phyloP scores from a whole-genome alignment of 2,329 filamentous ascomycete species.

The Trichoderma pleuroti region DNA sequence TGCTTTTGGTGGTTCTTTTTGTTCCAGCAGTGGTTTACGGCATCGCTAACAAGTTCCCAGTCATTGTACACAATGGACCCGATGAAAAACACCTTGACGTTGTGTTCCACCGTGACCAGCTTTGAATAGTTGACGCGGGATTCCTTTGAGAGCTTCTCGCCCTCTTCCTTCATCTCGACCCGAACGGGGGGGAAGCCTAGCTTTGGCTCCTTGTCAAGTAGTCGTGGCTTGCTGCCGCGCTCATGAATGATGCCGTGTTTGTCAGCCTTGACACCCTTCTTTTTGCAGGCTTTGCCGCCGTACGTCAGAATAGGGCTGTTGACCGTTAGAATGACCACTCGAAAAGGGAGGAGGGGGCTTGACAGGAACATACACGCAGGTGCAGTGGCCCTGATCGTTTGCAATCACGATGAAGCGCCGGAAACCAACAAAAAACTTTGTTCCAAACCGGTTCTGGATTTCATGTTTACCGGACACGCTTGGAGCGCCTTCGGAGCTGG shows the following conservation, averaged over 20 bases:
- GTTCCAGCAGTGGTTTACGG: conserved; percentile 49
- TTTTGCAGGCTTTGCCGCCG: conserved; percentile 49
- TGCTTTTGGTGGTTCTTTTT: conserved; percentile 40
- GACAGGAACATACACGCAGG: conserved; percentile 47
- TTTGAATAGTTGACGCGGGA: conserved; percentile 59
- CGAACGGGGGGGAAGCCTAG: conserved; percentile 48
- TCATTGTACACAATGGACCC: conserved; percentile 43
- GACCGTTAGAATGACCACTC: background rate
- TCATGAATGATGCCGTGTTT: conserved; percentile 54
- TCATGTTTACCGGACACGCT: conserved; percentile 35
- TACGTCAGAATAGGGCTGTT: conserved; percentile 55
- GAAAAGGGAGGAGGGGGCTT: background rate
- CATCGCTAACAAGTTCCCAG: conserved; percentile 40
- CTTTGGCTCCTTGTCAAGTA: conserved; percentile 41
- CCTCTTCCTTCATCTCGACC: conserved; percentile 40
- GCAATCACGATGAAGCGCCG: conserved; percentile 54
- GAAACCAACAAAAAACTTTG: conserved; percentile 46
- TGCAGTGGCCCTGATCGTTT: conserved; percentile 50
- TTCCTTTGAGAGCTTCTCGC: conserved; percentile 45
- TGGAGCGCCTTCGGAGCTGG: conserved; percentile 29
- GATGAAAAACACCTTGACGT: conserved; percentile 55
- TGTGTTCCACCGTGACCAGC: conserved; percentile 54
- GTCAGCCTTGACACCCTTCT: conserved; percentile 49
- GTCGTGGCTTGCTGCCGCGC: conserved; percentile 30
- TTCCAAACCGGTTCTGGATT: conserved; percentile 34